Conservation (phyloP, 768 basidiomycete species). For the Tulasnella sp. region DNA sequence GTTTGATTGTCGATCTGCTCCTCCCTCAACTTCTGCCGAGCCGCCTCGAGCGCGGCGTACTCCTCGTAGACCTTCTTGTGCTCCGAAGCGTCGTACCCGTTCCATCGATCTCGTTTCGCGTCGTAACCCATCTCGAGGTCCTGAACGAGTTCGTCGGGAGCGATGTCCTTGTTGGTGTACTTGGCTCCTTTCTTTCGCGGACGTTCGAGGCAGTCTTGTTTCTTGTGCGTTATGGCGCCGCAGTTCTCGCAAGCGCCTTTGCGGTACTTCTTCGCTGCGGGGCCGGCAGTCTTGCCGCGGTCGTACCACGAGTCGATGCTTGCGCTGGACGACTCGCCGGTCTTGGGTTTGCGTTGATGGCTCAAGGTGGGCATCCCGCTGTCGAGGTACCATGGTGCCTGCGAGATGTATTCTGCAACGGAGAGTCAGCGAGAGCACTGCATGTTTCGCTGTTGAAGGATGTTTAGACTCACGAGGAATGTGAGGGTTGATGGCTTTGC, state of each 20-base stretch:
- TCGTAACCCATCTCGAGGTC: conserved; percentile 69
- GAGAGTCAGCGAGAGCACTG: conserved; percentile 8
- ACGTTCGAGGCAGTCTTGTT: conserved; percentile 85
- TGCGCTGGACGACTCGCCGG: conserved; percentile 39
- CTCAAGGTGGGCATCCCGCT: conserved; percentile 86
- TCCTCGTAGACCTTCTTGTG: conserved; percentile 86
- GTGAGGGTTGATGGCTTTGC: conserved; percentile 94
- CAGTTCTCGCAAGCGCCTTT: conserved; percentile 99
- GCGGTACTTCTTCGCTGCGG: conserved; percentile 91
- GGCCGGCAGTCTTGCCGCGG: conserved; percentile 70
- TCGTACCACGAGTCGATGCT: conserved; percentile 90
- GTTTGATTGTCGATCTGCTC: conserved; percentile 98
- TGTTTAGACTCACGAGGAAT: conserved; percentile 67
- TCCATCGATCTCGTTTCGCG: conserved; percentile 96
- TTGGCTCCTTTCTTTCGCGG: conserved; percentile 94
- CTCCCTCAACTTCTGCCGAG: conserved; percentile 80
- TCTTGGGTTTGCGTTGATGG: conserved; percentile 74
- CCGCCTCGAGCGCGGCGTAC: conserved; percentile 85
- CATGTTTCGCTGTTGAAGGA: not conserved
- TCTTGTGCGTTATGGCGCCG: conserved; percentile 90
- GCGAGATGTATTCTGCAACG: conserved; percentile 82
- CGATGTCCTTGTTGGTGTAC: conserved; percentile 81
- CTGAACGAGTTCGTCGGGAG: conserved; percentile 83
- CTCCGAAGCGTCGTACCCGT: conserved; percentile 86
- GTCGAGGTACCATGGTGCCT: conserved; percentile 98